Conservation (phyloP, 768 basidiomycete genomes). For the Naganishia vishniacii region DNA sequence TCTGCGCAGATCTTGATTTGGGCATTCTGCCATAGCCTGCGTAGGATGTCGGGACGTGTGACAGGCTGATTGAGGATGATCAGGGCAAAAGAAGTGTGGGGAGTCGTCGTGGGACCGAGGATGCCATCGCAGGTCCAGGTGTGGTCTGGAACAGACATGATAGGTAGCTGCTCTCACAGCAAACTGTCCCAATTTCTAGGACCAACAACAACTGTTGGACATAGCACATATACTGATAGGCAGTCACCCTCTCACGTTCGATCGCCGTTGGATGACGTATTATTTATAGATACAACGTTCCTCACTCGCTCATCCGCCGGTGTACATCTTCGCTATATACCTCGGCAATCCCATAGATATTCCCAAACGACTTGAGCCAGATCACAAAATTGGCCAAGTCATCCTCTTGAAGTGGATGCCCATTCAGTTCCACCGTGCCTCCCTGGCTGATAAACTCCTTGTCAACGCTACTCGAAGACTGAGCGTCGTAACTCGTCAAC, state of each 20-base stretch:
- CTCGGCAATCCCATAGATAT: constrained; percentile 21
- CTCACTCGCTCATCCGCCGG: constrained; percentile 1
- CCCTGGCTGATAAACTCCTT: constrained; percentile 25
- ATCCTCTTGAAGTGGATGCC: constrained; percentile 10
- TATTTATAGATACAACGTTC: not conserved
- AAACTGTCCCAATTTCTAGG: no score
- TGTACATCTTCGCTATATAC: constrained; percentile 16
- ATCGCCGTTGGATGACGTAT: not conserved
- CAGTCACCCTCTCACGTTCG: no score
- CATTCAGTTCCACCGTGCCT: constrained; percentile 16
- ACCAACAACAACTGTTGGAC: no score
- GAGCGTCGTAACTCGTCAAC: constrained; percentile 6
- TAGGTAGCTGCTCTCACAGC: no score
- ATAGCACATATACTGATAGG: no score
- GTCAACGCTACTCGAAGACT: constrained; percentile 6
- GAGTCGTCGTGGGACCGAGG: not conserved
- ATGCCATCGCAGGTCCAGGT: constrained; percentile 2
- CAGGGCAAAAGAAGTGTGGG: constrained; percentile 46
- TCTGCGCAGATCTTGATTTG: constrained; percentile 69
- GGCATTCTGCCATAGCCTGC: constrained; percentile 56
- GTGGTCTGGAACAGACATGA: not conserved
- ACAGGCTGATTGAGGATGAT: constrained; percentile 91
- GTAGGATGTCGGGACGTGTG: constrained; percentile 57
- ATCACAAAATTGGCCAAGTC: constrained; percentile 21
- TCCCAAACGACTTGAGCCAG: constrained; percentile 19